Evolutionary conservation across 164 flowering plant species (phyloP), one percentile per base, ranked within the genome.

Genomic region (Litsea cubeba): DNA sequence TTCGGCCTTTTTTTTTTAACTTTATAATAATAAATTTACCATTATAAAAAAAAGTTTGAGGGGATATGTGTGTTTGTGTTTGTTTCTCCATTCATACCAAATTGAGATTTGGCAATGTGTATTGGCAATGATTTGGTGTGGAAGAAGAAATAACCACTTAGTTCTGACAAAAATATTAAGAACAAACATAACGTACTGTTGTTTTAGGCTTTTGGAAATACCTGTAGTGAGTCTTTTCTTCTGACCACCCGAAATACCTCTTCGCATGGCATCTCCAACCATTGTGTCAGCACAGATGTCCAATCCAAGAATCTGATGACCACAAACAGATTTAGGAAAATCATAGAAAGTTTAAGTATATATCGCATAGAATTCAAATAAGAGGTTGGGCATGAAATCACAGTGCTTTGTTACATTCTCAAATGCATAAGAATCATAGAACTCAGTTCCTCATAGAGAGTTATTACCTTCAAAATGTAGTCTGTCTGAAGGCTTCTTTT

Each of bases 211-310:
- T 65, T 73, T 24, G 15, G 46, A 2, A n/a, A 32, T 76, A 88
- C 95, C 93, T 83, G 94, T 89, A 50, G 92, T 89, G 68, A 89
- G 72, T 74, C 91, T 81, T 81, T 85, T 89, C 82, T 87, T 89
- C 70, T 88, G 91, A 67, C 94, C 94, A 54, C 94, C 96, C 12
- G 96, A 91, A 35, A 91, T 82, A 30, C 96, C 96, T 84, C 91
- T 85, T 78, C 87, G 82, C 91, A 91, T 85, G 76, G 77, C 80
- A 80, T 89, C 88, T 28, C 96, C 96, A 50, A 88, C 92, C 71
- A 86, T 7, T 50, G 89, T 88, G 49, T 89, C 93, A 62, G 87
- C 83, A 77, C 93, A 91, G 10, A 85, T 75, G 80, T 91, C 95
- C 70, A 89, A 83, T 69, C 96, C 93, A 65, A 91, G 88, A 49